Percentiles rank a stretch among this genome's conserved stretches.
Evolutionary conservation across 2,329 filamentous ascomycete species (phyloP).

Genomic region (Penicillium sp.): DNA sequence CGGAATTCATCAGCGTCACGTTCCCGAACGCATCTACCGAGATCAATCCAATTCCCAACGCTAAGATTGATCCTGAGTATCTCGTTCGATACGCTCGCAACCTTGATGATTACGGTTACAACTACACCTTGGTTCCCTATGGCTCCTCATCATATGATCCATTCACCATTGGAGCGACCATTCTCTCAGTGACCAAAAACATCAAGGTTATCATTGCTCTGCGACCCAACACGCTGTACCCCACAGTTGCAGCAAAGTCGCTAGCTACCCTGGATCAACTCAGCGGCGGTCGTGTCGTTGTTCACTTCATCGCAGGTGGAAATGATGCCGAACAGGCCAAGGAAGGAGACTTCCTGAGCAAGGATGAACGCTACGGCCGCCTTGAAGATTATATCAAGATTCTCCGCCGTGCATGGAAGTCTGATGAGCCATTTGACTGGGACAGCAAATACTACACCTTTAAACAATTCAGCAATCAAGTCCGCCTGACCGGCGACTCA

Average conservation of each 20-base stretch:
- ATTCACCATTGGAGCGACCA: constrained; percentile 60
- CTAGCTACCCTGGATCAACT: constrained; percentile 63
- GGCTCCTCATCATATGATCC: constrained; percentile 57
- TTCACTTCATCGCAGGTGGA: constrained; percentile 64
- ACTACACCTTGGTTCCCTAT: constrained; percentile 63
- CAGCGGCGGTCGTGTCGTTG: constrained; percentile 57
- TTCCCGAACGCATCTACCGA: constrained; percentile 60
- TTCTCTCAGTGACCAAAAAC: constrained; percentile 58
- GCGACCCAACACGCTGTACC: constrained; percentile 62
- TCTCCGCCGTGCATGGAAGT: constrained; percentile 59
- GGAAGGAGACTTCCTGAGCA: constrained; percentile 60
- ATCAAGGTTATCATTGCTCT: constrained; percentile 63
- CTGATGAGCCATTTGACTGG: constrained; percentile 61
- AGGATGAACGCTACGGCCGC: constrained; percentile 58
- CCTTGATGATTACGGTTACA: constrained; percentile 56
- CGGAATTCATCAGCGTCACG: constrained; percentile 60
- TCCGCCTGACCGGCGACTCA: constrained; percentile 54
- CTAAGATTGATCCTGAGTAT: constrained; percentile 49
- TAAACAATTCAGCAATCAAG: constrained; percentile 57
- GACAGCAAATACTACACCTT: constrained; percentile 61
- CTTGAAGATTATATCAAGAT: constrained; percentile 64
- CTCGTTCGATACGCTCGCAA: constrained; percentile 21
- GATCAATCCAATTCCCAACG: constrained; percentile 53
- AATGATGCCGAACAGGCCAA: constrained; percentile 60
- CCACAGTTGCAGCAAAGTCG: constrained; percentile 62